phyloP scores from a whole-genome alignment of 1,139 yeast species.

The Saccharomycopsis hybrid region DNA sequence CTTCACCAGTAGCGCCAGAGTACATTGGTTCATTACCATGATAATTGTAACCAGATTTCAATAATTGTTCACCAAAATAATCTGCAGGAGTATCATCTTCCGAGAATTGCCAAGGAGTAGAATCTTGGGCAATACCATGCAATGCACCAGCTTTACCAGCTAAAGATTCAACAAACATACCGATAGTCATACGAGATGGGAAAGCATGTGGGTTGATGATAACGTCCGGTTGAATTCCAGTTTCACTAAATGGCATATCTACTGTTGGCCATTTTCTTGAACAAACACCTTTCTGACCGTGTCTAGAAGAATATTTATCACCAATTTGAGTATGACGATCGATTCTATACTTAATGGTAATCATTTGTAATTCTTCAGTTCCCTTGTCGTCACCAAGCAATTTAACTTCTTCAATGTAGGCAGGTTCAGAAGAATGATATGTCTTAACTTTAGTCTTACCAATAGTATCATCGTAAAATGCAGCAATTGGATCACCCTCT shows the following conservation, averaged over 20 bases:
- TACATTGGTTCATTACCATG: conserved; percentile 99
- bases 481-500: conserved; percentile 95
- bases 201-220: conserved; percentile 98
- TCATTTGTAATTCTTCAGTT: conserved; percentile 72
- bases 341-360: conserved; percentile 85
- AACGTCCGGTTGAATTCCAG: conserved; percentile 95
- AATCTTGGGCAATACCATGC: conserved; percentile 96
- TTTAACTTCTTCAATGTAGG: conserved; percentile 91
- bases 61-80: conserved; percentile 89
- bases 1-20: conserved; percentile 98
- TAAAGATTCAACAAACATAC: conserved; percentile 96
- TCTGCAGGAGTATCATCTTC: conserved; percentile 96
- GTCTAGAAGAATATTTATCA: conserved; percentile 96
- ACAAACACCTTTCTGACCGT: conserved; percentile 99
- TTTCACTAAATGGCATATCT: conserved; percentile 95
- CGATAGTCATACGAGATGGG: conserved; percentile 99
- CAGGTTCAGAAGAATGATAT: conserved; percentile 92
- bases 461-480: conserved; percentile 83
- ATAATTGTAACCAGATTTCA: conserved; percentile 85
- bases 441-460: conserved; percentile 91
- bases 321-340: conserved; percentile 94
- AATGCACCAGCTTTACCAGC: conserved; percentile 97
- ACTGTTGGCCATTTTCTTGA: conserved; percentile 96
- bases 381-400: conserved; percentile 78
- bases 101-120: conserved; percentile 93